Percentiles rank a stretch among this genome's conserved stretches.
Evolutionary conservation across 441 rosid genomes (phyloP).

Genomic region (Gossypium armourianum): DNA sequence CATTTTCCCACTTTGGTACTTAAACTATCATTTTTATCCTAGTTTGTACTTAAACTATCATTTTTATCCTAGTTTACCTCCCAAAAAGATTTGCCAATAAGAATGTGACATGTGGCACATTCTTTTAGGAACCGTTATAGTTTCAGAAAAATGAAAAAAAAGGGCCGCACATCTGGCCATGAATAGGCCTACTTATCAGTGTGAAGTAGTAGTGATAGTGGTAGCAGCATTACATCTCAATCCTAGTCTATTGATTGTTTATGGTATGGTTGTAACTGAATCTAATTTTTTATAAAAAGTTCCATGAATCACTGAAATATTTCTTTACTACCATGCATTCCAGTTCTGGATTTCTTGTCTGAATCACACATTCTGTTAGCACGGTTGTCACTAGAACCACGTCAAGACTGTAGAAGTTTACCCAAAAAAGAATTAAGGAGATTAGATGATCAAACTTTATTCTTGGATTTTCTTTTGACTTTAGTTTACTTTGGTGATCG

Average conservation of each 20-base stretch:
- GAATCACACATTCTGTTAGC: not conserved
- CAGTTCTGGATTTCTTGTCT: not conserved
- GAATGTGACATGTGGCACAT: too few species aligned
- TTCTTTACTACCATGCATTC: too few species aligned
- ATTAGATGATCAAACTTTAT: not conserved
- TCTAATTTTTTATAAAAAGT: not conserved
- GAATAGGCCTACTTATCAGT: too few species aligned
- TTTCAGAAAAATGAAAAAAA: too few species aligned
- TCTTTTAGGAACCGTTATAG: too few species aligned
- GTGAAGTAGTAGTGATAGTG: not conserved
- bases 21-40: too few species aligned
- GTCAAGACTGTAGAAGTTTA: not conserved
- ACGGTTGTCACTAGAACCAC: not conserved
- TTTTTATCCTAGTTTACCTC: too few species aligned
- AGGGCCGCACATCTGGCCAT: too few species aligned
- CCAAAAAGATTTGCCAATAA: too few species aligned
- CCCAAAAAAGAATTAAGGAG: not conserved
- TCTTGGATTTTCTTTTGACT: not conserved
- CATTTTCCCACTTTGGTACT: too few species aligned
- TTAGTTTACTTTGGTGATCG: not conserved
- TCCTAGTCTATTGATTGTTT: not conserved
- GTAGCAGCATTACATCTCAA: not conserved
- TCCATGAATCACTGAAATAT: not conserved
- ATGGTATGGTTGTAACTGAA: not conserved
- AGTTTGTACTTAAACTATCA: too few species aligned